A percentile compares a stretch with the other conserved stretches of the same genome.
Conservation (phyloP, 768 basidiomycete species). For the Tylopilus subfusipes region DNA sequence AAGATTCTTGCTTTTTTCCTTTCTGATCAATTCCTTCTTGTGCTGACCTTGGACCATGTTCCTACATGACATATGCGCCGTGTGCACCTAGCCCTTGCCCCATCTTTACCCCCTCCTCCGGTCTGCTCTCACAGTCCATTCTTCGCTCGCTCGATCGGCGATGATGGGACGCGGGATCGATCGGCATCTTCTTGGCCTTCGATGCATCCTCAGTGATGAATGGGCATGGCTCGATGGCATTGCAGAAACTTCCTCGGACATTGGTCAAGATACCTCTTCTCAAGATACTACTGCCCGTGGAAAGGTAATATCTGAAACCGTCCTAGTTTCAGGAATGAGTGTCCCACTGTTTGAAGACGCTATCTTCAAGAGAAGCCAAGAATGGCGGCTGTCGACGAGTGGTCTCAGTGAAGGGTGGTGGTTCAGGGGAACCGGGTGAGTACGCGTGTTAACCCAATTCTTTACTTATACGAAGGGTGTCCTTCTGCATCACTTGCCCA, state of each 20-base stretch:
- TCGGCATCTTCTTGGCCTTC: conserved; percentile 85
- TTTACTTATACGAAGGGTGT: neutral
- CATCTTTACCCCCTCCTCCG: conserved; percentile 48
- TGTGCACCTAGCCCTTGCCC: conserved; percentile 19
- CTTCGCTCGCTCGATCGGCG: conserved; percentile 67
- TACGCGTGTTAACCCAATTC: neutral
- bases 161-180: conserved; percentile 84
- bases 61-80: neutral
- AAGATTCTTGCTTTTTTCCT: neutral
- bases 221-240: conserved; percentile 26
- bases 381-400: conserved; percentile 89
- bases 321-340: neutral
- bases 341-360: conserved; percentile 68
- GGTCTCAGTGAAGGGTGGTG: conserved; percentile 80
- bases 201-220: conserved; percentile 50
- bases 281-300: neutral
- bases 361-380: conserved; percentile 67
- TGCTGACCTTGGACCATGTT: too few relatives aligned
- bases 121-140: conserved; percentile 69
- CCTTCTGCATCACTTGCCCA: neutral
- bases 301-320: neutral
- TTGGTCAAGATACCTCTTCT: conserved; percentile 3
- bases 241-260: neutral
- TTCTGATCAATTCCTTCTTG: neutral
- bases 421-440: conserved; percentile 85